Conservation (phyloP, 2,329 filamentous ascomycete species). For the Cladophialophora chaetospira region DNA sequence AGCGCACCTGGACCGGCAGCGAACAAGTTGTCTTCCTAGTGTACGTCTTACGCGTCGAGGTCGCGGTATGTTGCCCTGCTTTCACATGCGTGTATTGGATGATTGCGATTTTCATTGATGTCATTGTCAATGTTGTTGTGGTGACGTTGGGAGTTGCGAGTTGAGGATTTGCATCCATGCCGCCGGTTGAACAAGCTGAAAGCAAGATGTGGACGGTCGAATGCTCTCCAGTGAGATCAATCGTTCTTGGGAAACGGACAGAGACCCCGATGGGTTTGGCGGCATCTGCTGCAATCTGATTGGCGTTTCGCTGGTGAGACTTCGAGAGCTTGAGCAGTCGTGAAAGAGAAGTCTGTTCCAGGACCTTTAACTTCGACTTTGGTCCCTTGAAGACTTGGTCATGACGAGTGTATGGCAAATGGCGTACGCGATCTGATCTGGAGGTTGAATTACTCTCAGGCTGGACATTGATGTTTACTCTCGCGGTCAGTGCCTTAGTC, state of each 20-base stretch:
- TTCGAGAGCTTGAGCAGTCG: conserved; percentile 6
- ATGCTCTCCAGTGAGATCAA: not conserved
- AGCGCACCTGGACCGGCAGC: not conserved
- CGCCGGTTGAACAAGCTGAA: not conserved
- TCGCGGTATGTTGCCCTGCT: not conserved
- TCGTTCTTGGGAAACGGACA: conserved; percentile 2
- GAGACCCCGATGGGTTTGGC: not conserved
- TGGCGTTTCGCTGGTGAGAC: not conserved
- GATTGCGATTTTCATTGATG: not conserved
- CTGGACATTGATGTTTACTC: not conserved
- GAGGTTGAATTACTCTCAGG: not conserved
- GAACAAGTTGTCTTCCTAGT: conserved; percentile 6
- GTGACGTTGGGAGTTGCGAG: not conserved
- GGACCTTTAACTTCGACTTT: not conserved
- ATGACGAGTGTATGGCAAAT: not conserved
- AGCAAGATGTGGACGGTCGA: conserved; percentile 6
- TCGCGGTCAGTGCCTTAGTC: not conserved
- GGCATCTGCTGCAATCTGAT: not conserved
- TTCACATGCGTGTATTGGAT: not conserved
- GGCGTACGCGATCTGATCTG: not conserved
- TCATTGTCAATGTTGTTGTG: not conserved
- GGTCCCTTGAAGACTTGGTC: not conserved
- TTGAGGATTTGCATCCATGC: not conserved
- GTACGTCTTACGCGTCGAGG: conserved; percentile 9
- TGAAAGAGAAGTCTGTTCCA: not conserved